phyloP scores from a whole-genome alignment of 2,329 filamentous ascomycete genomes.

The Penicillium sp. region DNA sequence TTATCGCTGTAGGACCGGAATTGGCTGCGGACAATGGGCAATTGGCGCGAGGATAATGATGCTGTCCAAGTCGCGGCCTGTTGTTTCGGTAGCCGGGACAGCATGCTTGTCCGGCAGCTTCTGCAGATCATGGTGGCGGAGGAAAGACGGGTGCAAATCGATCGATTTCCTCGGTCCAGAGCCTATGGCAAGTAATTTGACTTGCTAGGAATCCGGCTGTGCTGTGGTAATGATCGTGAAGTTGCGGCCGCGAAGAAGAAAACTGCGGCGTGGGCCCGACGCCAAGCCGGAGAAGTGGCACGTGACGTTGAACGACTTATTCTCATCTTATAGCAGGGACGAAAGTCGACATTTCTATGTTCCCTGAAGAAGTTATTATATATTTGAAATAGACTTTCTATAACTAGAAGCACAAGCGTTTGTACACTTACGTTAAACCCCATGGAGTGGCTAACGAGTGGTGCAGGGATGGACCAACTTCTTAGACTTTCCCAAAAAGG shows the following conservation, averaged over 20 bases:
- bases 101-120: conserved; percentile 45
- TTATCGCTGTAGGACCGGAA: conserved; percentile 40
- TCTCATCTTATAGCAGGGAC: not conserved
- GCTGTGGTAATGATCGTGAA: conserved; percentile 9
- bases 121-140: conserved; percentile 44
- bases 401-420: too few species aligned
- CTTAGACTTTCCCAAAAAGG: not conserved
- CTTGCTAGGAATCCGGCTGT: not conserved
- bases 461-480: not conserved
- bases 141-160: not conserved
- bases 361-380: not conserved
- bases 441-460: not conserved
- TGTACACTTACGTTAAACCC: too few species aligned
- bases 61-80: conserved; percentile 32
- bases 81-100: conserved; percentile 43
- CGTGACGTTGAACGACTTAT: conserved; percentile 21
- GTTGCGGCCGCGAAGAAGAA: conserved; percentile 28
- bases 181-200: not conserved
- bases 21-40: conserved; percentile 35
- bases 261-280: conserved; percentile 42
- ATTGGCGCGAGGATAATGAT: conserved; percentile 33
- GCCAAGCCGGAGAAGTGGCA: conserved; percentile 40
- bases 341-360: not conserved
- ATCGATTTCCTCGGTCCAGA: too few species aligned
- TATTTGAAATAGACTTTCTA: too few species aligned